Evolutionary conservation across 2,329 filamentous ascomycete genomes (phyloP), one percentile per base, ranked within the genome.

Genomic region (Sarocladium kiliense): DNA sequence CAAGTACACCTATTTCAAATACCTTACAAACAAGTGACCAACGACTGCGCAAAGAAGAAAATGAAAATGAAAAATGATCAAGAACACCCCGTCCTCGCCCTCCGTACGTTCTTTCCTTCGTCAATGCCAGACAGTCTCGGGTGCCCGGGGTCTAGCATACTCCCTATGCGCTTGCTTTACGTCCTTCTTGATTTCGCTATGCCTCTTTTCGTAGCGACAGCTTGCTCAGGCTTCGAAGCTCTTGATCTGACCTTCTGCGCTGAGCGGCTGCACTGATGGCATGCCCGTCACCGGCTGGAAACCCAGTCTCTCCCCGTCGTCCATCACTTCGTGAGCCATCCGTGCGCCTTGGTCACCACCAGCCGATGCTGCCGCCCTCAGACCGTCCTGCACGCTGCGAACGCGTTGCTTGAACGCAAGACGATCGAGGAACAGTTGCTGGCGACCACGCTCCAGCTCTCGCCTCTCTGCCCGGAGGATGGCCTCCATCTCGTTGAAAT

Each of bases 401-500:
- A 97, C 88, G 54, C 92, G 84, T 71, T 88, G 88, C 76, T 94
- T 91, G 76, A 97, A 96, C 2, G 88, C 83, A 53, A 99, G 78
- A 23, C 94, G 85, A 70, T 99, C 94, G 36, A 97, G 77, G 77
- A 97, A 96, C 18, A 99, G 81, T 69, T 97, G 89, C 70, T 97
- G 92, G 27, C 93, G 85, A 39, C 89, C 90, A 56, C 92, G 85
- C 72, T 99, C 94, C 21, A 99, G 79, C 71, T 99, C 94, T 58
- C 92, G 84, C 57, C 93, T 87, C 75, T 99, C 94, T 5, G 92
- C 91, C 64, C 95, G 89, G 53, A 99, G 79, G 44, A 97, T 87
- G 18, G 89, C 82, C 72, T 99, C 94, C 81, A 99, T 92, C 70
- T 99, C 94, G 64, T 89, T 88, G 73, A 99, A 99, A 69, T 97